Evolutionary conservation across 768 basidiomycete genomes (phyloP).

Genomic region (Pleurotus pulmonarius): DNA sequence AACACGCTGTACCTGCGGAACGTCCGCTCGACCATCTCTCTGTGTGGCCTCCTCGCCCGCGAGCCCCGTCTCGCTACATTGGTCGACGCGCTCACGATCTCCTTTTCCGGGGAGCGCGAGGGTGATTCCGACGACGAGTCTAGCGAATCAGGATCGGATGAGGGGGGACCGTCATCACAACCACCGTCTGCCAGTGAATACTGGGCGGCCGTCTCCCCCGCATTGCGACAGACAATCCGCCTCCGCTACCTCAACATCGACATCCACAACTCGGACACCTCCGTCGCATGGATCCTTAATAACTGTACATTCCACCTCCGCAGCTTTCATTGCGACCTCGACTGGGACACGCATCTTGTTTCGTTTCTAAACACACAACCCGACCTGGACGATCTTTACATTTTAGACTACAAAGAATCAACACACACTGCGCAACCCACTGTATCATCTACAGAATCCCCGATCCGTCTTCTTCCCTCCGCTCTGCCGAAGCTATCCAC

Average conservation of each 20-base stretch:
- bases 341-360: conserved; percentile 57
- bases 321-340: conserved; percentile 61
- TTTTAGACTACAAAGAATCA: conserved; percentile 38
- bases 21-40: conserved; percentile 29
- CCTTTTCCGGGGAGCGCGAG: conserved; percentile 24
- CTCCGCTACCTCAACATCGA: conserved; percentile 54
- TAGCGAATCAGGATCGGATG: conserved; percentile 19
- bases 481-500: conserved; percentile 47
- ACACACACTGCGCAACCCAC: conserved; percentile 22
- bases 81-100: conserved; percentile 54
- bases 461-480: conserved; percentile 20
- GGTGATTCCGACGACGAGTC: conserved; percentile 17
- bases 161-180: conserved; percentile 14
- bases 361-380: conserved; percentile 47
- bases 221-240: conserved; percentile 41
- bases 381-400: conserved; percentile 45
- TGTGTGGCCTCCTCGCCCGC: conserved; percentile 44
- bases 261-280: conserved; percentile 29
- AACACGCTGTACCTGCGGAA: conserved; percentile 49
- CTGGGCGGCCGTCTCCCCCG: conserved; percentile 48
- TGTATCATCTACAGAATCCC: conserved; percentile 13
- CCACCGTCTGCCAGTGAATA: conserved; percentile 30
- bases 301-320: conserved; percentile 50
- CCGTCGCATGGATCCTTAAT: conserved; percentile 32
- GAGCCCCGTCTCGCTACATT: conserved; percentile 45